phyloP scores from a whole-genome alignment of 441 rosid species.

The Raphanus hybrid region DNA sequence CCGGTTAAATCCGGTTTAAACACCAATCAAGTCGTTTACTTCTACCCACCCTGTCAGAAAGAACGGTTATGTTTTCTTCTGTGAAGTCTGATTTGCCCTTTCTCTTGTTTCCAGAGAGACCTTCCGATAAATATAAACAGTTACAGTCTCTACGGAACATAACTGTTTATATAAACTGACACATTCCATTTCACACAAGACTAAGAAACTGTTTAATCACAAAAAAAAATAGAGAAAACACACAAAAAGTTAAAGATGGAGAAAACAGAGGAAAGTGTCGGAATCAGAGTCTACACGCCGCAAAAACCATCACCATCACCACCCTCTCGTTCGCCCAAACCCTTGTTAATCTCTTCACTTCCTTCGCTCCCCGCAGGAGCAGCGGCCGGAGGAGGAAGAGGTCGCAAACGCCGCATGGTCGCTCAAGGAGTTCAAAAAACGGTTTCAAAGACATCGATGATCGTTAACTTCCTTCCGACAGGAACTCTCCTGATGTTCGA shows the following conservation, averaged over 20 bases:
- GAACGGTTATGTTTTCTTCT: background rate
- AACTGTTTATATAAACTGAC: background rate
- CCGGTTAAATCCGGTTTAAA: too few relatives aligned
- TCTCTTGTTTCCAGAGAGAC: background rate
- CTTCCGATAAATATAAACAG: background rate
- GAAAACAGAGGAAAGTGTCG: conserved; percentile 41
- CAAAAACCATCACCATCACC: conserved; percentile 39
- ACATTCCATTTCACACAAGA: background rate
- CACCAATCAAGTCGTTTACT: too few relatives aligned
- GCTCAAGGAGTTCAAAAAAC: conserved; percentile 70
- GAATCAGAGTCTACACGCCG: conserved; percentile 51
- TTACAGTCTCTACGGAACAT: background rate
- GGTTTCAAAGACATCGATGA: conserved; percentile 83
- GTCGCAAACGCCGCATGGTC: conserved; percentile 46
- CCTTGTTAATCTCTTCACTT: conserved; percentile 29
- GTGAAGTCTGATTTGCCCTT: background rate
- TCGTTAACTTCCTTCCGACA: conserved; percentile 82
- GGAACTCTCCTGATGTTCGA: conserved; percentile 92
- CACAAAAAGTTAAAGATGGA: background rate
- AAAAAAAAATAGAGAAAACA: background rate
- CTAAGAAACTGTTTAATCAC: background rate
- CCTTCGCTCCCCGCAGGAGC: conserved; percentile 41
- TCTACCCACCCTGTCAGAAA: background rate
- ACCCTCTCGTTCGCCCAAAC: conserved; percentile 32
- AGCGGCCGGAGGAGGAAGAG: conserved; percentile 27